phyloP scores from a whole-genome alignment of 2,329 filamentous ascomycete genomes.

The Aurifilum marmelostoma region DNA sequence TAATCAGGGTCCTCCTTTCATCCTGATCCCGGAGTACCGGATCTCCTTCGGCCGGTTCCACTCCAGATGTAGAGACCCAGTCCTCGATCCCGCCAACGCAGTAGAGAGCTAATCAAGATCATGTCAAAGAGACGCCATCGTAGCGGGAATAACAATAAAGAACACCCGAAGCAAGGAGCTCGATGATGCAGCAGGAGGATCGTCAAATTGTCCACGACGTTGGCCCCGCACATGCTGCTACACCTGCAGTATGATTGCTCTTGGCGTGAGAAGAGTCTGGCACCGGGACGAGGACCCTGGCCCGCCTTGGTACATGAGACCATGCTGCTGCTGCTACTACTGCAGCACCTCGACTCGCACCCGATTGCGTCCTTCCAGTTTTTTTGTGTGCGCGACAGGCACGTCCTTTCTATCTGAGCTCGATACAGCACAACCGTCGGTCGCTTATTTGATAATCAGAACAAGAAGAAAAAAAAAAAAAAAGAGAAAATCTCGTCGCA shows the following conservation, averaged over 20 bases:
- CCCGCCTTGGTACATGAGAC: not conserved
- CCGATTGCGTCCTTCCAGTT: not conserved
- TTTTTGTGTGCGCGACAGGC: not conserved
- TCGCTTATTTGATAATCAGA: too few species aligned
- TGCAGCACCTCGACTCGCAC: not conserved
- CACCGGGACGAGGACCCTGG: slow-evolving; percentile 6
- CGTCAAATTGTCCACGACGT: not conserved
- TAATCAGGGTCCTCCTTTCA: not conserved
- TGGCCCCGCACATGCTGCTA: slow-evolving; percentile 2
- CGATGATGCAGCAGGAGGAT: not conserved
- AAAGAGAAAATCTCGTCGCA: slow-evolving; percentile 10
- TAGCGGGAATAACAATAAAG: not conserved
- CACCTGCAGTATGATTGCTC: not conserved
- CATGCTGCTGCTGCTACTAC: not conserved
- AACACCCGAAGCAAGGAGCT: not conserved
- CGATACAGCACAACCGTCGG: not conserved
- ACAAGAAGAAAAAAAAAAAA: too few species aligned
- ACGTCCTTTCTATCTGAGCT: not conserved
- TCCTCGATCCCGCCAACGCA: not conserved
- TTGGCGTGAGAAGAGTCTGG: not conserved
- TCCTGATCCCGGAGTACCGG: not conserved
- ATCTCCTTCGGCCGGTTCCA: not conserved
- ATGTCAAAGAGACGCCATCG: not conserved
- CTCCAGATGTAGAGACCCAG: not conserved
- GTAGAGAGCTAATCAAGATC: not conserved